A percentile compares a stretch with the other conserved stretches of the same genome.
These are phyloP conservation scores for Hyaloperonospora arabidopsidis DNA, from an alignment of 352 stramenopile genomes.

Conservation along the genomic window DNA sequence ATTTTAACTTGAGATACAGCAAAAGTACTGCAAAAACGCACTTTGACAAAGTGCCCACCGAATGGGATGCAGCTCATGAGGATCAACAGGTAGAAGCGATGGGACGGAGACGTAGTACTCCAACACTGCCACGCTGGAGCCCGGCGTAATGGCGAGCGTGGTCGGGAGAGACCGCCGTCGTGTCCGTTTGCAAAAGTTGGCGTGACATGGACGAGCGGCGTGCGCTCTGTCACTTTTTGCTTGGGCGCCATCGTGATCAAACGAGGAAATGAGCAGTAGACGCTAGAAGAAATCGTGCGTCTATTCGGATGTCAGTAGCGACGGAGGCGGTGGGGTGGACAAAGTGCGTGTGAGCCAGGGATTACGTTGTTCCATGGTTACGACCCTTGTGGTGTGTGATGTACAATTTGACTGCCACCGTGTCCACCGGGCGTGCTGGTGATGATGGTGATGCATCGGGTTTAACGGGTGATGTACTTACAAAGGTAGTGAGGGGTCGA, in stretches of 20 bases:
- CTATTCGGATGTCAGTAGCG: constrained; percentile 6
- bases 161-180: constrained; percentile 9
- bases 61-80: constrained; percentile 84
- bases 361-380: neutral
- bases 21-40: constrained; percentile 6
- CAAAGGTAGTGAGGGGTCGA: neutral
- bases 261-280: neutral
- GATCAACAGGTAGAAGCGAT: constrained; percentile 76
- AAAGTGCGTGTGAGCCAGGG: constrained; percentile 8
- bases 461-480: constrained; percentile 3
- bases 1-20: too few species aligned
- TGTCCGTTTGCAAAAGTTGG: constrained; percentile 5
- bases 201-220: constrained; percentile 24
- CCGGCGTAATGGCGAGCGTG: constrained; percentile 26
- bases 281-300: neutral
- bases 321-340: neutral
- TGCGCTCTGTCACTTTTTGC: constrained; percentile 28
- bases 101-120: constrained; percentile 45
- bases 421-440: neutral
- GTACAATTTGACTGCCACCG: constrained; percentile 2
- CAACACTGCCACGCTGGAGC: constrained; percentile 66
- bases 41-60: constrained; percentile 81
- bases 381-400: constrained; percentile 5
- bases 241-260: constrained; percentile 17
- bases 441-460: neutral